Base-by-base conservation (phyloP, 2,329 filamentous ascomycete genomes). In the Colletotrichum higginsianum region DNA sequence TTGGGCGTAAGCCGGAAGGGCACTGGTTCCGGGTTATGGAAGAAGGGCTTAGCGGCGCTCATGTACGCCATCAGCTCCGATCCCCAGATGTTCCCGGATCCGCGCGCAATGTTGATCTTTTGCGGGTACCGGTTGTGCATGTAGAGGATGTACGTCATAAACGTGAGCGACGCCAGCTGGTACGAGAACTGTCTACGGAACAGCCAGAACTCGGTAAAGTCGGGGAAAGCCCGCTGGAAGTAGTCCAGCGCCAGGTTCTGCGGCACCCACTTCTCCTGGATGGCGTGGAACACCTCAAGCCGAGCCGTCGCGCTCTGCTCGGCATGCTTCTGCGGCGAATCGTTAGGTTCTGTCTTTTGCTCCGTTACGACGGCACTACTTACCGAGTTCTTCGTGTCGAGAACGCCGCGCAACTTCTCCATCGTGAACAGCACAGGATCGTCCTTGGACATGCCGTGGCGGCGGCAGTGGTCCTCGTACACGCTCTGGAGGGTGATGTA, bases 111-210 rank as follows among this genome's bases (percentile, higher is more conserved):
- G 82, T 93, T 93, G 81, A 98, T 92, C 87, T 99, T 99, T 82
- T 95, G 94, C 7, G 96, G 97, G 82, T 96, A 98, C 40, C 96
- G 93, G 80, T 94, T 94, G 80, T 96, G 94, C 91, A 99, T 98
- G 84, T 96, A 96, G 85, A 99, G 92, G 71, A 98, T 93, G 80
- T 98, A 99, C 4, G 96, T 98, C 93, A 99, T 98, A 84, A 99
- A 99, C 1, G 96, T 98, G 74, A 98, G 88, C 2, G 95, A 91
- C 23, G 96, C 96, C 73, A 98, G 92, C 83, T 99, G 96, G 85
- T 98, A 98, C 26, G 94, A 93, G 84, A 99, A 98, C 75, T 98
- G 95, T 71, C 95, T 92, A 71, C 96, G 93, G 94, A 99, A 99
- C 69, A 99, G 89, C 95, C 96, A 99, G 86, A 98, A 98, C 78